Evolutionary conservation across 257 asterid species (phyloP).

Genomic region (Solanum habrochaites): DNA sequence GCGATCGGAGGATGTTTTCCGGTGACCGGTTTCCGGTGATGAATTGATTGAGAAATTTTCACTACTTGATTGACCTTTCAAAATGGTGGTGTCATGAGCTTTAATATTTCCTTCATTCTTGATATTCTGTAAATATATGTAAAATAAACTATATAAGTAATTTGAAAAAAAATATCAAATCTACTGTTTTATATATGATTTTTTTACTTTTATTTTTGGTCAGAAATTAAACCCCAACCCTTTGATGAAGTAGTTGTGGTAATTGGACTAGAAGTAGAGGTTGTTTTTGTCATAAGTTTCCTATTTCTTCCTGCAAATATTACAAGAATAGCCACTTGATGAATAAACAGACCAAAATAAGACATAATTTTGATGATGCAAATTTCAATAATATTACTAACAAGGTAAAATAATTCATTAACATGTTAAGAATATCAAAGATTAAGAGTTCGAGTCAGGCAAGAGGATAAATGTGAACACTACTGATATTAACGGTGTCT

Average conservation of each 20-base stretch:
- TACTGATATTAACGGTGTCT: slow-evolving; percentile 33
- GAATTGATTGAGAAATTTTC: slow-evolving; percentile 11
- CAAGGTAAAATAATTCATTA: neutral
- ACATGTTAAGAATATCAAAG: neutral
- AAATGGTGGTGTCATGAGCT: neutral
- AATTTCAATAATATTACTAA: neutral
- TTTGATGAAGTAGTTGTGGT: slow-evolving; percentile 14
- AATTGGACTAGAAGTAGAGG: slow-evolving; percentile 17
- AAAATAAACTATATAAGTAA: neutral
- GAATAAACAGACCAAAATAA: neutral
- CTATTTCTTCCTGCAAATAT: slow-evolving; percentile 50
- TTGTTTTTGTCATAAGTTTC: slow-evolving; percentile 27
- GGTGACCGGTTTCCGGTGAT: slow-evolving; percentile 7
- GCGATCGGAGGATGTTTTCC: slow-evolving; percentile 10
- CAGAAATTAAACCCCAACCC: slow-evolving; percentile 46
- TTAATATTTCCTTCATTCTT: slow-evolving; percentile 15
- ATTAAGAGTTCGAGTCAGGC: accelerated
- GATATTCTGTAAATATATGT: slow-evolving; percentile 23
- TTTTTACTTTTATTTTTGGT: neutral
- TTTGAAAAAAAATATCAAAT: neutral
- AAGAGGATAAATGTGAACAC: neutral
- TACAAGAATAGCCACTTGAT: neutral
- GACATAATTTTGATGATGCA: neutral
- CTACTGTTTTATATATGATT: too few relatives aligned
- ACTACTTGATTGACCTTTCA: slow-evolving; percentile 13